A percentile compares a stretch with the other conserved stretches of the same genome.
These are phyloP conservation scores for Penicillium atrosanguineum DNA, from an alignment of 495 filamentous ascomycete species.

Conservation along the genomic window DNA sequence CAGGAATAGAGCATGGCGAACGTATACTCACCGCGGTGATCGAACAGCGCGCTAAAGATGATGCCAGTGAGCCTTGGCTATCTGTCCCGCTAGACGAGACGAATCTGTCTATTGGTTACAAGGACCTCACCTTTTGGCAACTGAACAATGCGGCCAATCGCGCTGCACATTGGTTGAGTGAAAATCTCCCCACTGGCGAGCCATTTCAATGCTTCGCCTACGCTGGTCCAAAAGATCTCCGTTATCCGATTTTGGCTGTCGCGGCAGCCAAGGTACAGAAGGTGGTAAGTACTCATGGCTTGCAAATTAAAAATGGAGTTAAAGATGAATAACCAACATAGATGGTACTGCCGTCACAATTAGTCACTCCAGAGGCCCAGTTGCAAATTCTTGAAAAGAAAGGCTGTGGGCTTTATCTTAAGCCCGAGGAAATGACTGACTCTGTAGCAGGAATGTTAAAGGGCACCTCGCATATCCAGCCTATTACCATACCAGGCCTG, in stretches of 20 bases:
- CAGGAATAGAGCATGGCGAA: constrained; percentile 9
- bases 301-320: no score
- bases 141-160: constrained; percentile 22
- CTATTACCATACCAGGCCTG: no score
- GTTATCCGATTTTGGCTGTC: constrained; percentile 20
- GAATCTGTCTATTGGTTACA: constrained; percentile 15
- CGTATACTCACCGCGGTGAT: constrained; percentile 11
- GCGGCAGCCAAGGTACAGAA: constrained; percentile 26
- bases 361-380: no score
- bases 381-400: no score
- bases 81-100: constrained; percentile 16
- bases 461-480: no score
- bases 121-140: constrained; percentile 17
- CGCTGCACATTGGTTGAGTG: constrained; percentile 17
- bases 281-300: no score
- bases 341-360: no score
- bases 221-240: constrained; percentile 24
- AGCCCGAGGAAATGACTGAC: no score
- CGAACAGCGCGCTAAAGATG: constrained; percentile 9
- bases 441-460: no score
- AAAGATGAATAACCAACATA: no score
- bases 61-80: constrained; percentile 5
- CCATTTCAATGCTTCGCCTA: constrained; percentile 24
- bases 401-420: no score
- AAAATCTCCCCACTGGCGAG: constrained; percentile 11